phyloP scores from a whole-genome alignment of 306 rosid genomes.

The Cicer arietinum region DNA sequence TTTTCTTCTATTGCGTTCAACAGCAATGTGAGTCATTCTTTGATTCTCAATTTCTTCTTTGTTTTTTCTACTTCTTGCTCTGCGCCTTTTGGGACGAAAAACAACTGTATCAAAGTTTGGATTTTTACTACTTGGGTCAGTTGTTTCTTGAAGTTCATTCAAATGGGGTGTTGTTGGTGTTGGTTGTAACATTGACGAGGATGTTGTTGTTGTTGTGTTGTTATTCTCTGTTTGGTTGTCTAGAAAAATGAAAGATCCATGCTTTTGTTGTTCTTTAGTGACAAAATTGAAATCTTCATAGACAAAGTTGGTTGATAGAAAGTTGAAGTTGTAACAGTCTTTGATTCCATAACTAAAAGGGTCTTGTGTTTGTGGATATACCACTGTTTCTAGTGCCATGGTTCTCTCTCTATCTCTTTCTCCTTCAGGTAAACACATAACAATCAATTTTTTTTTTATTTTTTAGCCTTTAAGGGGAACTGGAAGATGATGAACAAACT shows the following conservation, averaged over 20 bases:
- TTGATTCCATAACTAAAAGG: slow-evolving; percentile 60
- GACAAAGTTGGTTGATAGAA: slow-evolving; percentile 7
- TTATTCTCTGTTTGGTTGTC: slow-evolving; percentile 54
- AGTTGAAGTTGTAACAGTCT: slow-evolving; percentile 65
- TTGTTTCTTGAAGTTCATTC: slow-evolving; percentile 47
- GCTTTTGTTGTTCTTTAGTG: slow-evolving; percentile 30
- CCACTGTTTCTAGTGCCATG: slow-evolving; percentile 92
- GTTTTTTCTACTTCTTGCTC: slow-evolving; percentile 73
- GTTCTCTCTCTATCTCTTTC: slow-evolving; percentile 37
- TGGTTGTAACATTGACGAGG: too few species aligned
- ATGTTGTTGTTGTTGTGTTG: too few species aligned
- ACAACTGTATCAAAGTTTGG: slow-evolving; percentile 38
- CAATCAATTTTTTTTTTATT: slow-evolving; percentile 20
- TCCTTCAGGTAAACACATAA: slow-evolving; percentile 41
- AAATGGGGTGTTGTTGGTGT: slow-evolving; percentile 20
- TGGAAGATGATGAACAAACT: not conserved
- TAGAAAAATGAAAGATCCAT: slow-evolving; percentile 47
- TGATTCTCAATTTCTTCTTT: slow-evolving; percentile 93
- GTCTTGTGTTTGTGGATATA: slow-evolving; percentile 66
- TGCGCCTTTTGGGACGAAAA: slow-evolving; percentile 71
- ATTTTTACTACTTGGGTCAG: slow-evolving; percentile 32
- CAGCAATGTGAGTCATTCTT: slow-evolving; percentile 98
- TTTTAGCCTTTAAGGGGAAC: not conserved
- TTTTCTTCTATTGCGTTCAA: slow-evolving; percentile 86
- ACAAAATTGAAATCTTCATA: slow-evolving; percentile 41